These are phyloP conservation scores for Bruguiera sexangula DNA, from an alignment of 345 rosid genomes.

Conservation along the genomic window DNA sequence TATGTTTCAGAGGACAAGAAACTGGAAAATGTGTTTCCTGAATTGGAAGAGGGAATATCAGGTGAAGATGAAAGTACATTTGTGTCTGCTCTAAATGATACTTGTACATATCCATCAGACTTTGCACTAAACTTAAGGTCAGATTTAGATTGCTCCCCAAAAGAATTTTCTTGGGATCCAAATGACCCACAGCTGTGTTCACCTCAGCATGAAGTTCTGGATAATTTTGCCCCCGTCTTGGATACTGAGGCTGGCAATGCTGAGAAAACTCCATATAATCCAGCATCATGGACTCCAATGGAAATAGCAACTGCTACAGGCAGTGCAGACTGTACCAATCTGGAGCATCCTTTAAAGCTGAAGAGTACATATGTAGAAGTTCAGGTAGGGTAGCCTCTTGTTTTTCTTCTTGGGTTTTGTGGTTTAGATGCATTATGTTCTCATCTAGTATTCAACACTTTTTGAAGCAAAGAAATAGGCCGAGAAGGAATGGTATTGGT, in stretches of 20 bases:
- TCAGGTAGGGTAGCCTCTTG: constrained; percentile 46
- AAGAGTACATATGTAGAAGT: constrained; percentile 81
- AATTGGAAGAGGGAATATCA: constrained; percentile 33
- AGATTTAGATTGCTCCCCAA: constrained; percentile 19
- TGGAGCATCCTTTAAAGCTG: constrained; percentile 75
- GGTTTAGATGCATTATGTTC: not conserved
- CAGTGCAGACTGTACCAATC: constrained; percentile 37
- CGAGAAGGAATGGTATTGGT: too few relatives aligned
- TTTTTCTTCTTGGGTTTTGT: constrained; percentile 2
- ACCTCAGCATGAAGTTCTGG: constrained; percentile 19
- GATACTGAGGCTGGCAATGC: constrained; percentile 31
- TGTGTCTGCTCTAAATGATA: constrained; percentile 45
- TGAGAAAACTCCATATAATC: constrained; percentile 46
- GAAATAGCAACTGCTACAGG: constrained; percentile 89
- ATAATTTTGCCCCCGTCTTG: constrained; percentile 33
- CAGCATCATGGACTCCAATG: constrained; percentile 73
- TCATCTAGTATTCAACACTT: not conserved
- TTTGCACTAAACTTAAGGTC: constrained; percentile 12
- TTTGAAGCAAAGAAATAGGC: too few relatives aligned
- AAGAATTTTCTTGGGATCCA: constrained; percentile 20
- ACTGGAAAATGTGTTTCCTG: constrained; percentile 33
- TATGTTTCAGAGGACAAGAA: constrained; percentile 35
- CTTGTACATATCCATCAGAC: constrained; percentile 17
- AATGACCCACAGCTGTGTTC: constrained; percentile 10
- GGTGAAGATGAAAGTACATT: constrained; percentile 50